A percentile compares a stretch with the other conserved stretches of the same genome.
These are phyloP conservation scores for Salix viminalis DNA, from an alignment of 345 rosid species.

Conservation along the genomic window DNA sequence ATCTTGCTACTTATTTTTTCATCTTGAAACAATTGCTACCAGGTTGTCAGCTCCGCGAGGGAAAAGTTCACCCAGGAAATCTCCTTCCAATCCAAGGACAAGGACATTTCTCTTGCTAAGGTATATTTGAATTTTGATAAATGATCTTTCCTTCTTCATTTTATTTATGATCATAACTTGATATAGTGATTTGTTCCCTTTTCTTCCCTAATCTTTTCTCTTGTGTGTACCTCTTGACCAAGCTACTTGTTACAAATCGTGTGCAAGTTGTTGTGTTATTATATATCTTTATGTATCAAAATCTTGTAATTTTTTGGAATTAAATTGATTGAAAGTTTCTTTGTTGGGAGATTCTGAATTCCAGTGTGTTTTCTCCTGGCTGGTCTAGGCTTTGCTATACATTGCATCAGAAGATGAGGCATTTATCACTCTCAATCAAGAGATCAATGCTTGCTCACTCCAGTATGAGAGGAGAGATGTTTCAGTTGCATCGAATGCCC, in stretches of 20 bases:
- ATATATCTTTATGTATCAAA: neutral
- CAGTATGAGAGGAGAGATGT: constrained; percentile 44
- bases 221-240: neutral
- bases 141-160: neutral
- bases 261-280: neutral
- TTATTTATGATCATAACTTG: neutral
- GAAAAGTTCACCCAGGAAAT: constrained; percentile 64
- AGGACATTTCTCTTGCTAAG: constrained; percentile 76
- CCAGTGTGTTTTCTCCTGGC: constrained; percentile 10
- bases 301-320: neutral
- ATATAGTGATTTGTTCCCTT: neutral
- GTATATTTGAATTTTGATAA: constrained; percentile 24
- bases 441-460: constrained; percentile 54
- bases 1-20: neutral
- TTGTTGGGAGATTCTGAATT: constrained; percentile 3
- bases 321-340: neutral
- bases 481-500: constrained; percentile 28
- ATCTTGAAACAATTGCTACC: constrained; percentile 14
- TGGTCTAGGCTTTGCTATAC: constrained; percentile 61
- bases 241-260: neutral
- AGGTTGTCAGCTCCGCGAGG: constrained; percentile 64
- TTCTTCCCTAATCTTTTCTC: neutral
- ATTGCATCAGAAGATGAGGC: constrained; percentile 95
- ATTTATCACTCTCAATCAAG: constrained; percentile 47
- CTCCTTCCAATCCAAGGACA: constrained; percentile 68